Percentiles rank a stretch among this genome's conserved stretches.
Conservation (phyloP, 208 protist species). For the Porcisia hertigi region DNA sequence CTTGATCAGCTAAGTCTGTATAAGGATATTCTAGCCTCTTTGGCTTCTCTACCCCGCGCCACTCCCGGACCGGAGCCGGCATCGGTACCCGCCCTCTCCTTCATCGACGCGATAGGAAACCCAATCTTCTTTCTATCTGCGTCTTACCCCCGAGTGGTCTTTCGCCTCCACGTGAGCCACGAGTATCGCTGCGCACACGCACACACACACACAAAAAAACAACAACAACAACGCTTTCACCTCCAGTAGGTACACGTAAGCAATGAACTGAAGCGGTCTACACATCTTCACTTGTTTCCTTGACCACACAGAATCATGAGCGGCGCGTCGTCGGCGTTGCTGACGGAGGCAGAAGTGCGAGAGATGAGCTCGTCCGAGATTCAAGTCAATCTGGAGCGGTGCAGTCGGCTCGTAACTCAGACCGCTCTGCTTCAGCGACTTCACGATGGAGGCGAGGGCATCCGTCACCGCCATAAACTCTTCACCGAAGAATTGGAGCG, state of each 20-base stretch:
- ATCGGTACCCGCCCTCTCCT: too few species aligned
- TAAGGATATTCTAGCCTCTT: too few species aligned
- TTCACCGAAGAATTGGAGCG: constrained; percentile 47
- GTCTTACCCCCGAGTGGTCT: too few species aligned
- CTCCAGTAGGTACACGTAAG: background rate
- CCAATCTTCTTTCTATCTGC: too few species aligned
- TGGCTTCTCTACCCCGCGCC: background rate
- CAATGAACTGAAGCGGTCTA: background rate
- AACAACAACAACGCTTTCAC: background rate
- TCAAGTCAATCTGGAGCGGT: constrained; percentile 57
- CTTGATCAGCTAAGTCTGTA: too few species aligned
- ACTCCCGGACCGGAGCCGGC: too few species aligned
- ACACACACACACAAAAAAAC: background rate
- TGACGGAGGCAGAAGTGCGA: constrained; percentile 29
- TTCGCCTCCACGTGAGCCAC: too few species aligned
- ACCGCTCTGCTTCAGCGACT: constrained; percentile 53
- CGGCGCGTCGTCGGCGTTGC: constrained; percentile 1
- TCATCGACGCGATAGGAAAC: too few species aligned
- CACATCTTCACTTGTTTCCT: background rate
- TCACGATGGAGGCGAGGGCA: constrained; percentile 51
- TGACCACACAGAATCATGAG: background rate
- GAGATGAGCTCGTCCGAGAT: constrained; percentile 42
- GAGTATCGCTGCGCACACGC: background rate
- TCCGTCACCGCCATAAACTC: constrained; percentile 40
- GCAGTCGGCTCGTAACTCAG: constrained; percentile 59